phyloP scores from a whole-genome alignment of 129 eudicot species.

The Flaveria trinervia region DNA sequence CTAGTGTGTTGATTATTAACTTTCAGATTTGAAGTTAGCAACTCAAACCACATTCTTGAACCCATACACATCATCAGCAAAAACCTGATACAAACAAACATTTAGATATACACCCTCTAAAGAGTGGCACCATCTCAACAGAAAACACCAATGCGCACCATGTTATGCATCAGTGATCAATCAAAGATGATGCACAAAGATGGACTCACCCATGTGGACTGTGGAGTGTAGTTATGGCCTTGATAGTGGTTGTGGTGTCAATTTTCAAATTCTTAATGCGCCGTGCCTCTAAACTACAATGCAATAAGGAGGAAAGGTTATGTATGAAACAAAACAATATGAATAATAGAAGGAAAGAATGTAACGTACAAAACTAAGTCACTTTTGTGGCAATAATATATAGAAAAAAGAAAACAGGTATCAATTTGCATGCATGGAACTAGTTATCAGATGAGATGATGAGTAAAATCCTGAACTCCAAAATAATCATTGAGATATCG shows the following conservation, averaged over 20 bases:
- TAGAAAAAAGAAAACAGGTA: not conserved
- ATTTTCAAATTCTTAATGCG: not conserved
- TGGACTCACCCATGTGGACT: not conserved
- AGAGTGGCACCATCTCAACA: not conserved
- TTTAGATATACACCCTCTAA: not conserved
- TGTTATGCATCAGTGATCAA: not conserved
- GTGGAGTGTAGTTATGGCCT: not conserved
- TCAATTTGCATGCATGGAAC: not conserved
- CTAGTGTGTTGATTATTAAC: not conserved
- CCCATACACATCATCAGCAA: not conserved
- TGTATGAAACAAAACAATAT: not conserved
- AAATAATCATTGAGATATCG: not conserved
- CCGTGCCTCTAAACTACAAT: not conserved
- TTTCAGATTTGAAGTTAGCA: not conserved
- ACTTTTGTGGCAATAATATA: not conserved
- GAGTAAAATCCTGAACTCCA: not conserved
- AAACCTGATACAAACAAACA: not conserved
- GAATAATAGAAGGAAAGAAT: not conserved
- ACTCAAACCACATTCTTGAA: not conserved
- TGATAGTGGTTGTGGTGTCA: not conserved
- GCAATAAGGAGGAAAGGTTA: not conserved
- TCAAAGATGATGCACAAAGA: not conserved
- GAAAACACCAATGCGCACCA: not conserved
- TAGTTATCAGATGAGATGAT: not conserved
- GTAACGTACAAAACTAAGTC: not conserved